Evolutionary conservation across 1,284 basidiomycete species (phyloP).

Genomic region (Dichomitus squalens): DNA sequence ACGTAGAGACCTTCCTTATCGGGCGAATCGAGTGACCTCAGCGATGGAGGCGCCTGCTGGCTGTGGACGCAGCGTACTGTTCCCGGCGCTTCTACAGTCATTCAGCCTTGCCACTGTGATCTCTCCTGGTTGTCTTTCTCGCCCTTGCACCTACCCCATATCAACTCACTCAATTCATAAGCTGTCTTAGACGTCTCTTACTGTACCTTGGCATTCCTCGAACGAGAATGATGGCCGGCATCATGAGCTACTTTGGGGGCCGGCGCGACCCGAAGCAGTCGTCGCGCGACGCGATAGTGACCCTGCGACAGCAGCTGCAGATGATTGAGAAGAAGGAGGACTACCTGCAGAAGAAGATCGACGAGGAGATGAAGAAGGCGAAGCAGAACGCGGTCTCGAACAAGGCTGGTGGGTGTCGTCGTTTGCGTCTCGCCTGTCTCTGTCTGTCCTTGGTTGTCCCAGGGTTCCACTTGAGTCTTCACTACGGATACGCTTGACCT

Average conservation of each 20-base stretch:
- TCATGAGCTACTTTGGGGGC: constrained; percentile 86
- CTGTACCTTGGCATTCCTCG: background rate
- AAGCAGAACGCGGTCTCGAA: constrained; percentile 93
- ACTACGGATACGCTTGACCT: background rate
- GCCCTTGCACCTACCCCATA: background rate
- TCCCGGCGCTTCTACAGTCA: constrained; percentile 11
- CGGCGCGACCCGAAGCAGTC: constrained; percentile 79
- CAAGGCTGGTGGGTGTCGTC: constrained; percentile 70
- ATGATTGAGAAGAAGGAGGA: constrained; percentile 99
- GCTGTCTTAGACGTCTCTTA: background rate
- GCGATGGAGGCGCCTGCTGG: background rate
- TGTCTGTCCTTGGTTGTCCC: background rate
- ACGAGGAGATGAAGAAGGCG: constrained; percentile 92
- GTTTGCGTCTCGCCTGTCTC: background rate
- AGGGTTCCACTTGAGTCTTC: background rate
- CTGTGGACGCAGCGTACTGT: constrained; percentile 2
- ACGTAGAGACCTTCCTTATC: constrained; percentile 33
- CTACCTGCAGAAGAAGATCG: constrained; percentile 94
- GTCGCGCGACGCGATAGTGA: constrained; percentile 87
- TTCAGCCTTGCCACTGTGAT: constrained; percentile 13
- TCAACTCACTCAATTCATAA: background rate
- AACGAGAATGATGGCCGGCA: constrained; percentile 73
- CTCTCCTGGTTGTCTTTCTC: background rate
- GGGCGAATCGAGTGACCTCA: constrained; percentile 34
- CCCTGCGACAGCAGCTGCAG: constrained; percentile 84